Evolutionary conservation across 2,329 filamentous ascomycete species (phyloP), one percentile per base, ranked within the genome.

Genomic region (Xenoacremonium recifei): DNA sequence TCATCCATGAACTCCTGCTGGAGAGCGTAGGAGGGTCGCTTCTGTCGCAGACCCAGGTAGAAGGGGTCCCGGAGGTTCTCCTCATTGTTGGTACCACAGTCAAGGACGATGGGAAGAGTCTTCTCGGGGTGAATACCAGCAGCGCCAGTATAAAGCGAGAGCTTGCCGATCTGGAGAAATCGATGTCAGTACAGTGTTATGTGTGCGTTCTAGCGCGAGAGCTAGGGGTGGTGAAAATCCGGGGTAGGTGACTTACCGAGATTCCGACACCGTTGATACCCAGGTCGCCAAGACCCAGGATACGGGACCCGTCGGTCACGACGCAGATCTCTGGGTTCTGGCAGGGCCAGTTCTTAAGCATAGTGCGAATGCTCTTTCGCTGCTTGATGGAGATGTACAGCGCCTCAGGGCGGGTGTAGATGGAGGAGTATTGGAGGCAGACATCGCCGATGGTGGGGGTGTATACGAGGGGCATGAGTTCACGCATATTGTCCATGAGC

Each of bases 241-340:
- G 23, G 25, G 18, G 19, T n/a, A n/a, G n/a, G 32, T 4, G 13
- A 77, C 79, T 70, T 69, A 84, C 92, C 48, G 93, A 90, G 68
- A 99, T 99, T 54, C 93, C 93, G 75, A 97, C 95, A 61, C 93
- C 93, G 68, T 96, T 96, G 54, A 99, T 85, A 55, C 93, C 93
- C 43, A 97, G 80, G 69, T 99, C 93, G 57, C 93, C 93, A 27
- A 99, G 82, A 61, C 93, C 92, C 44, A 91, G 83, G 66, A 84
- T 96, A 53, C 93, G 86, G 36, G 91, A 96, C 48, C 93, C 93
- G 65, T 99, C 93, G 13, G 93, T 97, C 57, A 99, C 85, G 64
- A 96, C 91, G 61, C 90, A 95, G 63, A 99, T 99, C 67, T 96
- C 89, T 21, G 95, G 92, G 52, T 89, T 82, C 51, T 78, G 70